These are phyloP conservation scores for Pseudoperonospora humuli DNA, from an alignment of 352 stramenopile species.

Conservation along the genomic window DNA sequence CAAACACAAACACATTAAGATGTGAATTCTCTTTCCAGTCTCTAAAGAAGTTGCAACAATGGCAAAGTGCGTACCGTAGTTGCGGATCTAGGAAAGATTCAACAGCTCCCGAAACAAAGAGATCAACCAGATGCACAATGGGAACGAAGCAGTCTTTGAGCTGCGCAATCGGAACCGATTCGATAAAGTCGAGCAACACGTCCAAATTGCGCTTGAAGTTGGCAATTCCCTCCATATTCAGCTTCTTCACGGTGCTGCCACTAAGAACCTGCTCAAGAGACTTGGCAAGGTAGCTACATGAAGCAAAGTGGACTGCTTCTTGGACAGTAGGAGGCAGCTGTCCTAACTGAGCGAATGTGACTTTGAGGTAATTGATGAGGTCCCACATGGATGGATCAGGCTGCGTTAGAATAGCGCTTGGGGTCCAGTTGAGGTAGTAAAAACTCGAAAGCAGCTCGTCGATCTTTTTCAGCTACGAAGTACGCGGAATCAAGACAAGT, in stretches of 20 bases:
- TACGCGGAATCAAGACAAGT: too few species aligned
- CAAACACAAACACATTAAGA: not conserved
- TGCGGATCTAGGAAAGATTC: constrained; percentile 59
- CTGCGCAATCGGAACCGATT: constrained; percentile 47
- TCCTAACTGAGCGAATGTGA: constrained; percentile 59
- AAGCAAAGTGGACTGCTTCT: constrained; percentile 38
- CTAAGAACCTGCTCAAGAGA: constrained; percentile 62
- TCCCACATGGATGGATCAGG: constrained; percentile 77
- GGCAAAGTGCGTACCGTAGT: constrained; percentile 30
- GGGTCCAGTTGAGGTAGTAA: constrained; percentile 73
- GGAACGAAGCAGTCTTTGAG: constrained; percentile 59
- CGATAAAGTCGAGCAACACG: constrained; percentile 57
- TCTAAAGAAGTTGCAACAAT: not conserved
- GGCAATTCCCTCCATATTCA: constrained; percentile 59
- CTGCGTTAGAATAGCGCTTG: constrained; percentile 43
- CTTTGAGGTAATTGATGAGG: constrained; percentile 79
- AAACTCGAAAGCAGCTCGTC: constrained; percentile 68
- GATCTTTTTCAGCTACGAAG: constrained; percentile 67
- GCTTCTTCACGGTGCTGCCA: constrained; percentile 50
- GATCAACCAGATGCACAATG: constrained; percentile 54
- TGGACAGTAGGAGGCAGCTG: constrained; percentile 48
- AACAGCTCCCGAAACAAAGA: constrained; percentile 52
- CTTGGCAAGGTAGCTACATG: constrained; percentile 72
- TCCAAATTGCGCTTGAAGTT: constrained; percentile 79
- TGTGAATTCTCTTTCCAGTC: too few species aligned